A percentile compares a stretch with the other conserved stretches of the same genome.
phyloP scores from a whole-genome alignment of 106 monocot genomes.

The Gastrodia elata region DNA sequence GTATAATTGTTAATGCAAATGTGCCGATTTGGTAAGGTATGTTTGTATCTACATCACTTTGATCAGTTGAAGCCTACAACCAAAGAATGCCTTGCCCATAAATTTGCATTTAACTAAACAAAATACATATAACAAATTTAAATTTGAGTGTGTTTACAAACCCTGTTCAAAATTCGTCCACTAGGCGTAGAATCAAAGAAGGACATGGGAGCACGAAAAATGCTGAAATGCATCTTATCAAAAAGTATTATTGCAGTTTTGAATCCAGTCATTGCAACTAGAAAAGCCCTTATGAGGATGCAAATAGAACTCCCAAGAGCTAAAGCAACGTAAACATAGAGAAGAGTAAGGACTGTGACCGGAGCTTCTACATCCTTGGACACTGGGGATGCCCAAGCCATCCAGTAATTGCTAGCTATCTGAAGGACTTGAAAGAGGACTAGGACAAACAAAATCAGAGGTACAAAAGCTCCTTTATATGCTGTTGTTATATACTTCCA shows the following conservation, averaged over 20 bases:
- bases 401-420: slow-evolving; percentile 59
- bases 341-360: slow-evolving; percentile 34
- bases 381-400: slow-evolving; percentile 38
- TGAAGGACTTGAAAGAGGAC: slow-evolving; percentile 66
- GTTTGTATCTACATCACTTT: slow-evolving; percentile 46
- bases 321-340: slow-evolving; percentile 71
- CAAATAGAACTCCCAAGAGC: slow-evolving; percentile 65
- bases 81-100: not conserved
- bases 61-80: slow-evolving; percentile 78
- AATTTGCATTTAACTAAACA: no score
- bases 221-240: slow-evolving; percentile 41
- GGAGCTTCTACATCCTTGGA: slow-evolving; percentile 50
- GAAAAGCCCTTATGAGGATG: slow-evolving; percentile 47
- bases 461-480: slow-evolving; percentile 69
- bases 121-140: not conserved
- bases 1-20: slow-evolving; percentile 68
- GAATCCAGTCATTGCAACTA: slow-evolving; percentile 57
- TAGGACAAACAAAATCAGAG: slow-evolving; percentile 54
- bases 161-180: slow-evolving; percentile 77
- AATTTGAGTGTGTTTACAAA: slow-evolving; percentile 15
- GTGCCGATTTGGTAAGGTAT: slow-evolving; percentile 41
- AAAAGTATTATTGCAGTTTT: slow-evolving; percentile 73
- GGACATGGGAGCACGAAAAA: slow-evolving; percentile 70
- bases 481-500: slow-evolving; percentile 75
- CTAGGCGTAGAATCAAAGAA: slow-evolving; percentile 95